A percentile compares a stretch with the other conserved stretches of the same genome.
Conservation (phyloP, 1,284 basidiomycete species). For the Heliocybe sulcata region DNA sequence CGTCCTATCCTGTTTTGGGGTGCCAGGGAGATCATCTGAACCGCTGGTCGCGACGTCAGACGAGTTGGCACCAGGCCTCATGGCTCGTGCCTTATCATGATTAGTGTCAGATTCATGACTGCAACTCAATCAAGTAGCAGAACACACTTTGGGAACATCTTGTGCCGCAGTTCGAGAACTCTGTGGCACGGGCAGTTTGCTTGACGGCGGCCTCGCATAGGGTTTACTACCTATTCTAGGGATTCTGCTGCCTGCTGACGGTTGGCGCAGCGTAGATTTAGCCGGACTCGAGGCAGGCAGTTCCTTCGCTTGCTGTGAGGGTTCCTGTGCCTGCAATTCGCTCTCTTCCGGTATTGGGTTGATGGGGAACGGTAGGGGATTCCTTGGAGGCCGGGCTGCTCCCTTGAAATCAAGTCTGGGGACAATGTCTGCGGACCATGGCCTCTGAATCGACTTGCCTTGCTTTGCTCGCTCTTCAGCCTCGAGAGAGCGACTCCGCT, state of each 20-base stretch:
- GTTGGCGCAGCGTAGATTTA: conserved; percentile 46
- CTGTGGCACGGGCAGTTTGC: conserved; percentile 1
- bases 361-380: conserved; percentile 7
- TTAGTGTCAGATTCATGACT: too few species aligned
- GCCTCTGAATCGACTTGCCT: neutral
- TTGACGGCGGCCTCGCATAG: conserved; percentile 38
- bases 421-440: neutral
- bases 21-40: neutral
- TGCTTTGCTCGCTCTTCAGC: neutral
- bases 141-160: neutral
- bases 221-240: conserved; percentile 63
- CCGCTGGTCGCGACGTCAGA: too few species aligned
- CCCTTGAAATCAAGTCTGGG: neutral
- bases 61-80: too few species aligned
- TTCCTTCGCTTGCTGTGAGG: conserved; percentile 4
- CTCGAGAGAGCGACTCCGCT: conserved; percentile 24
- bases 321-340: conserved; percentile 4
- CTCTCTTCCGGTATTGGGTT: conserved; percentile 22
- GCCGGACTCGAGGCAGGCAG: conserved; percentile 16
- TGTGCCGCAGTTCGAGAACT: neutral
- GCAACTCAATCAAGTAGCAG: neutral
- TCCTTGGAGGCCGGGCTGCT: neutral
- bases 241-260: conserved; percentile 49
- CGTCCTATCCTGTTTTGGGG: neutral
- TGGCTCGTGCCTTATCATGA: too few species aligned